phyloP scores from a whole-genome alignment of 192 early-diverging fungal species.

The Podochytrium sp. region DNA sequence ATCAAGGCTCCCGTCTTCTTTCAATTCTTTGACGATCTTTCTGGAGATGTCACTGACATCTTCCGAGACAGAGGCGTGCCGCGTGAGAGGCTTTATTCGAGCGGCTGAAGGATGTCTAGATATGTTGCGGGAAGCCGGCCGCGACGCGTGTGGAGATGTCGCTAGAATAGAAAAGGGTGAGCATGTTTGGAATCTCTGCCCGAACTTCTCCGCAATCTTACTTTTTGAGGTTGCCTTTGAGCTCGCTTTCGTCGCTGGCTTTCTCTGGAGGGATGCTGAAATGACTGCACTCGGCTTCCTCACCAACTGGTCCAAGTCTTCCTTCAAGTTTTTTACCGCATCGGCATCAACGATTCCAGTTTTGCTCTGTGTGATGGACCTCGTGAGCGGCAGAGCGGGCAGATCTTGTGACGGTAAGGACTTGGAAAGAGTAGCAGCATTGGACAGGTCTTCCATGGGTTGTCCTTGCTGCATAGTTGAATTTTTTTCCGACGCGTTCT shows the following conservation, averaged over 20 bases:
- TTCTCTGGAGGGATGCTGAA: not conserved
- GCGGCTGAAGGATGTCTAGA: not conserved
- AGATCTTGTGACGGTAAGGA: not conserved
- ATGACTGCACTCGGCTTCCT: not conserved
- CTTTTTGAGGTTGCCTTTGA: constrained; percentile 8
- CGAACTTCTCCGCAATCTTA: not conserved
- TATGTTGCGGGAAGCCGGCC: not conserved
- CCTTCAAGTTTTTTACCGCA: not conserved
- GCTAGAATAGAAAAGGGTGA: not conserved
- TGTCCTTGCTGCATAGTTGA: constrained; percentile 10
- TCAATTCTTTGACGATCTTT: not conserved
- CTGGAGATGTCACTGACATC: not conserved
- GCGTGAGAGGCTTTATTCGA: not conserved
- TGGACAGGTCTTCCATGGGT: constrained; percentile 1
- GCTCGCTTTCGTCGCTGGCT: not conserved
- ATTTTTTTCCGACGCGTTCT: no score
- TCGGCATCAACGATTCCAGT: not conserved
- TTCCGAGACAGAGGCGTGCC: not conserved
- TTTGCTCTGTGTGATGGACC: not conserved
- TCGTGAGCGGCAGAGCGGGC: not conserved
- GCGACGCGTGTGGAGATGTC: not conserved
- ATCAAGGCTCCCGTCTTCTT: not conserved
- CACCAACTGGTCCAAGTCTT: not conserved
- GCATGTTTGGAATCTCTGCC: not conserved
- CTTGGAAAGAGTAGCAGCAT: no score